These are phyloP conservation scores for Nemania sp. DNA, from an alignment of 2,329 filamentous ascomycete species.

Conservation along the genomic window DNA sequence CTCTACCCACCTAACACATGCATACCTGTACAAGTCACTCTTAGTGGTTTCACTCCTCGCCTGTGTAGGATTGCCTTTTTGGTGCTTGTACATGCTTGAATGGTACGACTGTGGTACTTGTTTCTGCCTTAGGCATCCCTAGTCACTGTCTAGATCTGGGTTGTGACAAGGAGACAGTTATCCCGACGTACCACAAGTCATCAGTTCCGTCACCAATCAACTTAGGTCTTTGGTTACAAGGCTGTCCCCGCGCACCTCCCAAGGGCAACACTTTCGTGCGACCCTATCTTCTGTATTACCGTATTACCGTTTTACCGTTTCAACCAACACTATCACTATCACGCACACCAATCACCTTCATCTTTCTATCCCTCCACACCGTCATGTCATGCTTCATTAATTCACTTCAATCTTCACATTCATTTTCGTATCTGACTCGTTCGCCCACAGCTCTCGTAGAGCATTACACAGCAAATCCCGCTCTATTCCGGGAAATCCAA, in stretches of 20 bases:
- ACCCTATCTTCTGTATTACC: background rate
- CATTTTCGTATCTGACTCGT: conserved; percentile 16
- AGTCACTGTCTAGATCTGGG: background rate
- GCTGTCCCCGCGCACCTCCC: background rate
- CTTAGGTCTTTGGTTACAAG: background rate
- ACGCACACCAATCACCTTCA: background rate
- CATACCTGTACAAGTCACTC: background rate
- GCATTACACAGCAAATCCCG: conserved; percentile 22
- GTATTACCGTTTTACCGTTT: background rate
- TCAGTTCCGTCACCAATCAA: background rate
- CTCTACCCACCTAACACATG: background rate
- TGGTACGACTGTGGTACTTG: background rate
- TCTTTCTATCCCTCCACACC: background rate
- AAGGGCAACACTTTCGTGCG: background rate
- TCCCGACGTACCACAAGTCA: background rate
- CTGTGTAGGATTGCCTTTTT: background rate
- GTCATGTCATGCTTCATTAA: background rate
- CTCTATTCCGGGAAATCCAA: conserved; percentile 30
- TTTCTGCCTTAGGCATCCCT: background rate
- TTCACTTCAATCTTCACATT: background rate
- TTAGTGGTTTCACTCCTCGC: background rate
- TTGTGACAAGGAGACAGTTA: background rate
- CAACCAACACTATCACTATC: background rate
- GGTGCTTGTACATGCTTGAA: background rate
- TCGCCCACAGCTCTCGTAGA: conserved; percentile 32